phyloP scores from a whole-genome alignment of 257 asterid species.

The Mentha longifolia region DNA sequence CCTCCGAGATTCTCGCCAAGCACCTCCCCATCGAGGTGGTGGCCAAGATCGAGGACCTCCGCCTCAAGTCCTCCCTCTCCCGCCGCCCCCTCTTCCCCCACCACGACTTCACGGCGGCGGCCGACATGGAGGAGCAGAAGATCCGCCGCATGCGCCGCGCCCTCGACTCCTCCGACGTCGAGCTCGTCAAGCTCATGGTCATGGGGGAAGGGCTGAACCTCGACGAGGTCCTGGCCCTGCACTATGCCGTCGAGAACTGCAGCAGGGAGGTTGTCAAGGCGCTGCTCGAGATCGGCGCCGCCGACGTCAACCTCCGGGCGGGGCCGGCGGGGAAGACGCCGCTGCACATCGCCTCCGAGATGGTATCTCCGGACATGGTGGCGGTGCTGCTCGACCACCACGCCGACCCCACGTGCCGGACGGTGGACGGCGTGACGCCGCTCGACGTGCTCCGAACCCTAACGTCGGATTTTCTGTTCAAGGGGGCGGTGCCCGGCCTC shows the following conservation, averaged over 20 bases:
- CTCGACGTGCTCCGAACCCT: constrained; percentile 88
- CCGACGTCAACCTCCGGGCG: constrained; percentile 81
- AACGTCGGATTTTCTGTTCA: constrained; percentile 84
- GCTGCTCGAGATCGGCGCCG: constrained; percentile 84
- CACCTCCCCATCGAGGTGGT: constrained; percentile 84
- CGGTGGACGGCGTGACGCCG: constrained; percentile 78
- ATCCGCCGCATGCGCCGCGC: constrained; percentile 86
- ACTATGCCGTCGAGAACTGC: constrained; percentile 82
- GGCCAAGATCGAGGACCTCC: constrained; percentile 78
- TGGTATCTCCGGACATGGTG: constrained; percentile 97
- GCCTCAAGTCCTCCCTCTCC: constrained; percentile 68
- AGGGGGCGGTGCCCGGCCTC: constrained; percentile 78
- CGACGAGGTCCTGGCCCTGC: constrained; percentile 76
- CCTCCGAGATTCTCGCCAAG: constrained; percentile 75
- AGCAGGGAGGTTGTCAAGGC: constrained; percentile 82
- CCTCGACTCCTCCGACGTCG: constrained; percentile 86
- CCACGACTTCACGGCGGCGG: constrained; percentile 51
- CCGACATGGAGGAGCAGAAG: constrained; percentile 84
- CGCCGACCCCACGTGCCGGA: constrained; percentile 85
- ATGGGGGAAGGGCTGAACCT: constrained; percentile 95
- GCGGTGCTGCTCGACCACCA: constrained; percentile 90
- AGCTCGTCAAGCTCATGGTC: constrained; percentile 92
- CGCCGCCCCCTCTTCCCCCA: constrained; percentile 60
- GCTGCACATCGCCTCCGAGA: constrained; percentile 83
- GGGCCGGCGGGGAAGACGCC: constrained; percentile 85